These are phyloP conservation scores for Cytidiella melzeri DNA, from an alignment of 768 basidiomycete genomes.

Conservation along the genomic window DNA sequence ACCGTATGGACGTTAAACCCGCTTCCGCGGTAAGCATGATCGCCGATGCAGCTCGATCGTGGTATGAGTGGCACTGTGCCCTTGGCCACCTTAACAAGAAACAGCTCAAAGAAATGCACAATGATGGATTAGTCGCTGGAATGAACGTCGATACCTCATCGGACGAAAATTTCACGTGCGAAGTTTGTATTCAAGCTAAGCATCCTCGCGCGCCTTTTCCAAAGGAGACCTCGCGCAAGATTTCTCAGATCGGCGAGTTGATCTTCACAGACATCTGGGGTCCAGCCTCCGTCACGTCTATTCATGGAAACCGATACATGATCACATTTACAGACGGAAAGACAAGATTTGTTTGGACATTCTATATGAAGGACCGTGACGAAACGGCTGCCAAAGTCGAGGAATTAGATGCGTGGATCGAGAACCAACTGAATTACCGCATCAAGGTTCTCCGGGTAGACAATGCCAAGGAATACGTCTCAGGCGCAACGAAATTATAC, in stretches of 20 bases:
- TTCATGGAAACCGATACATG: no score
- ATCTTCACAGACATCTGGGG: conserved; percentile 42
- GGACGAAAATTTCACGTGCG: conserved; percentile 24
- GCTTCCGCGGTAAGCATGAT: neutral
- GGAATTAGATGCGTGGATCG: conserved; percentile 27
- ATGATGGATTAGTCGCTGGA: neutral
- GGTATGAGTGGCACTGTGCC: conserved; percentile 5
- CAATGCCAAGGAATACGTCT: conserved; percentile 27
- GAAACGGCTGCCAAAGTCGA: conserved; percentile 27
- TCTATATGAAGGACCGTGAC: conserved; percentile 24
- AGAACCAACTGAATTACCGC: conserved; percentile 23
- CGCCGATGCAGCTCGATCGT: neutral
- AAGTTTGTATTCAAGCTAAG: conserved; percentile 40
- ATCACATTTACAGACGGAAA: conserved; percentile 27
- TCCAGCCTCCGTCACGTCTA: conserved; percentile 28
- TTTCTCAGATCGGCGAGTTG: conserved; percentile 28
- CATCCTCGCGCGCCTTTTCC: conserved; percentile 26
- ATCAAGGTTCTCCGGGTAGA: conserved; percentile 28
- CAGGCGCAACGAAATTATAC: conserved; percentile 26
- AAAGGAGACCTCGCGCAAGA: no score
- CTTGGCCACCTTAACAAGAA: conserved; percentile 2
- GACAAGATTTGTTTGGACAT: conserved; percentile 21
- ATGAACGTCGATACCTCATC: conserved; percentile 6
- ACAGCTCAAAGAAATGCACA: neutral
- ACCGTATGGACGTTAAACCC: no score